Evolutionary conservation across 345 rosid genomes (phyloP).

Genomic region (Aquilaria yunnanensis): DNA sequence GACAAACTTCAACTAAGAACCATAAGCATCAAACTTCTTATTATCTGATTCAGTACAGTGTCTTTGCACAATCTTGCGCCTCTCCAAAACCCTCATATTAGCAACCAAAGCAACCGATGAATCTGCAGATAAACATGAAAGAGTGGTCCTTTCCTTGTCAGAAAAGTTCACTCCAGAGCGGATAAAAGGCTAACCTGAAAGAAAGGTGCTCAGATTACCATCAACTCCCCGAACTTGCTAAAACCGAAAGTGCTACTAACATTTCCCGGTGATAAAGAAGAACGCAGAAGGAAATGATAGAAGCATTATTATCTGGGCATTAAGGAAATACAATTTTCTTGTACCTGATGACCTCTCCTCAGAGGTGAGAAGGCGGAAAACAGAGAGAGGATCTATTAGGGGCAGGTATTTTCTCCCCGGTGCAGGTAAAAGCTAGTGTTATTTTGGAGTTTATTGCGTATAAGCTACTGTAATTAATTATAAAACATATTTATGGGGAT

Average conservation of each 20-base stretch:
- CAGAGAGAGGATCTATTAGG: too few species aligned
- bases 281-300: conserved; percentile 2
- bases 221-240: not conserved
- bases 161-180: not conserved
- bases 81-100: not conserved
- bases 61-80: not conserved
- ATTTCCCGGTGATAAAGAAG: not conserved
- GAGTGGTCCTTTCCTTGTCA: not conserved
- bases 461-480: too few species aligned
- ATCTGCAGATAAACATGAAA: conserved; percentile 18
- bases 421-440: too few species aligned
- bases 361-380: too few species aligned
- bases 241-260: not conserved
- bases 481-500: too few species aligned
- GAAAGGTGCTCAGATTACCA: not conserved
- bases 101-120: conserved; percentile 3
- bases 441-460: too few species aligned
- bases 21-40: conserved; percentile 1
- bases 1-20: not conserved
- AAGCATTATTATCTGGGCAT: conserved; percentile 17
- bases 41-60: not conserved
- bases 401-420: too few species aligned
- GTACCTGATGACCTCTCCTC: too few species aligned
- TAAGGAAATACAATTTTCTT: conserved; percentile 10
- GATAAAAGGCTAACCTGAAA: not conserved